phyloP scores from a whole-genome alignment of 306 rosid species.

The Hippophae tibetana region DNA sequence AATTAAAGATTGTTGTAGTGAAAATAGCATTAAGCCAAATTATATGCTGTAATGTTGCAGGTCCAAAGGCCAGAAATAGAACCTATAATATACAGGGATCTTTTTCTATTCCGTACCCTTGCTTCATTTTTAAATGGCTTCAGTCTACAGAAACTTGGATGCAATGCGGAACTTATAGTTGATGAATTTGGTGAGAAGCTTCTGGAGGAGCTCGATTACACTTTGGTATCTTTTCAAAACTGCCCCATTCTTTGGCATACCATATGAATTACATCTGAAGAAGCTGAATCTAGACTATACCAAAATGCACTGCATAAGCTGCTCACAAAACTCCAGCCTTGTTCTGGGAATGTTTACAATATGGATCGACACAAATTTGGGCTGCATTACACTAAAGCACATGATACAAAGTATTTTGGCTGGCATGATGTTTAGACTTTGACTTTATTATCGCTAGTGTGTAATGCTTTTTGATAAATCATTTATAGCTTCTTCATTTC shows the following conservation, averaged over 20 bases:
- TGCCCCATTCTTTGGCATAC: slow-evolving; percentile 18
- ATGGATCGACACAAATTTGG: not conserved
- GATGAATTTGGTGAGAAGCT: slow-evolving; percentile 99
- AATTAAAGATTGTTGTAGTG: not conserved
- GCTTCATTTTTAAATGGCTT: slow-evolving; percentile 89
- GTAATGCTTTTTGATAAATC: not conserved
- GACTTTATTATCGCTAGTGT: not conserved
- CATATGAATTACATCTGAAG: slow-evolving; percentile 2
- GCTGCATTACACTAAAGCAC: slow-evolving; percentile 3
- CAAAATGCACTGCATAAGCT: not conserved
- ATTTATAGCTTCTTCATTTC: slow-evolving; percentile 9
- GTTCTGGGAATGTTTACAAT: not conserved
- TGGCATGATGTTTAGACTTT: not conserved
- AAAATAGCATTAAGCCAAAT: not conserved
- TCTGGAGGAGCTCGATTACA: slow-evolving; percentile 98
- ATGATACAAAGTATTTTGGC: slow-evolving; percentile 1
- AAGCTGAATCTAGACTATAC: not conserved
- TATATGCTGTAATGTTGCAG: slow-evolving; percentile 32
- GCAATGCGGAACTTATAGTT: slow-evolving; percentile 95
- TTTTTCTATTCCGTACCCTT: slow-evolving; percentile 82
- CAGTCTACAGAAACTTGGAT: slow-evolving; percentile 88
- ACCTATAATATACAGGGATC: slow-evolving; percentile 91
- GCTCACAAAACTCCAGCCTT: not conserved
- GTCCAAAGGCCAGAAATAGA: slow-evolving; percentile 94
- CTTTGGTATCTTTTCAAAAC: slow-evolving; percentile 55